A percentile compares a stretch with the other conserved stretches of the same genome.
phyloP scores from a whole-genome alignment of 2,329 filamentous ascomycete genomes.

The Colletotrichum gigasporum region DNA sequence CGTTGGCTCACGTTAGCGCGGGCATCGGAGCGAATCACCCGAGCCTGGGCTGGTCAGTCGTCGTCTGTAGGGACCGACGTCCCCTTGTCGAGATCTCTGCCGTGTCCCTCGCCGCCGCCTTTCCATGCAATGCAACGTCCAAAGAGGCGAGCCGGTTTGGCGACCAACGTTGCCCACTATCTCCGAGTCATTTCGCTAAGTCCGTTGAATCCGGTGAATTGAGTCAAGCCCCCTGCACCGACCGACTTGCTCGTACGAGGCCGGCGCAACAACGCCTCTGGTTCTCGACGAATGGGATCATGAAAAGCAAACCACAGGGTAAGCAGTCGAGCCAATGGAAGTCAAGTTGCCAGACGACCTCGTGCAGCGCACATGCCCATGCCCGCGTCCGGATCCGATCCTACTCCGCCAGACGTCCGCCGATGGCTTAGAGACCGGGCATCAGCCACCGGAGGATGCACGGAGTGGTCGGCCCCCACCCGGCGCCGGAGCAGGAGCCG shows the following conservation, averaged over 20 bases:
- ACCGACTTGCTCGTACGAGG: neutral
- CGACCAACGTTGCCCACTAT: neutral
- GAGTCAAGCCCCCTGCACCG: neutral
- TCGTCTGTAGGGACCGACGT: neutral
- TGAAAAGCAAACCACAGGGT: neutral
- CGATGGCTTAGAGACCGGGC: too few relatives aligned
- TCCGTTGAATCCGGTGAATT: neutral
- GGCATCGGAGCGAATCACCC: neutral
- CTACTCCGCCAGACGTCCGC: too few relatives aligned
- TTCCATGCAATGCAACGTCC: neutral
- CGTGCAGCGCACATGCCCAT: too few relatives aligned
- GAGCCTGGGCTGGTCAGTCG: neutral
- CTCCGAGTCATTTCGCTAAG: conserved; percentile 5
- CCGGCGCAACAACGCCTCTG: neutral
- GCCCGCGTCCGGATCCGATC: too few relatives aligned
- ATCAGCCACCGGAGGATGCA: too few relatives aligned
- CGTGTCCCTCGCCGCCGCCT: neutral
- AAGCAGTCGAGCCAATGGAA: neutral
- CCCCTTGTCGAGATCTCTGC: neutral
- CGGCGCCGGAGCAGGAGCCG: too few relatives aligned
- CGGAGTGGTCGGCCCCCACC: too few relatives aligned
- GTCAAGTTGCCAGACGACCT: too few relatives aligned
- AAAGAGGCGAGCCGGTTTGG: neutral
- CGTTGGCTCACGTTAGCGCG: neutral
- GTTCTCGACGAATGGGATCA: neutral